phyloP scores from a whole-genome alignment of 164 flowering plant species.

The Vitis vinifera region DNA sequence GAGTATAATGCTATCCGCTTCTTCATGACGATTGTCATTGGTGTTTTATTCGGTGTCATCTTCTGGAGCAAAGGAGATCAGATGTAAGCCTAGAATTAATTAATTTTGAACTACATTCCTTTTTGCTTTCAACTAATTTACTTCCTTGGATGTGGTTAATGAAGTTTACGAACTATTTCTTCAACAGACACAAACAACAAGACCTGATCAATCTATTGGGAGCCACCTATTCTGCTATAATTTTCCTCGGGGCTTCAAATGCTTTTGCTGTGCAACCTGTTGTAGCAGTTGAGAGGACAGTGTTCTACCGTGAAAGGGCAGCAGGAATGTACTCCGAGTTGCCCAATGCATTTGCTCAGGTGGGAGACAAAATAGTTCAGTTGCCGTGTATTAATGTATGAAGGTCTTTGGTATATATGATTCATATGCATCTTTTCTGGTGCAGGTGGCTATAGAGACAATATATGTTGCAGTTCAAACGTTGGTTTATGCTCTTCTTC shows the following conservation, averaged over 20 bases:
- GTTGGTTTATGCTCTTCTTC: no score
- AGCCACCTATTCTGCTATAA: constrained; percentile 47
- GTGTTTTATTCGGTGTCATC: constrained; percentile 49
- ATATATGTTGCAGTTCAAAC: constrained; percentile 16
- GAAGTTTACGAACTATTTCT: not conserved
- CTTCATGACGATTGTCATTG: constrained; percentile 43
- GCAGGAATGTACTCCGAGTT: constrained; percentile 3
- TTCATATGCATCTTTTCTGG: no score
- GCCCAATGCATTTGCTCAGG: no score
- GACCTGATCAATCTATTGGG: constrained; percentile 57
- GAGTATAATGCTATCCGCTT: constrained; percentile 48
- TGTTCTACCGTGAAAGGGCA: no score
- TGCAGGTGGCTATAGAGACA: constrained; percentile 51
- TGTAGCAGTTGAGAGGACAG: no score
- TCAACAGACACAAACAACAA: constrained; percentile 46
- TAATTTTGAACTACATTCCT: not conserved
- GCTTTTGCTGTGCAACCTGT: constrained; percentile 9
- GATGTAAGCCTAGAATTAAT: constrained; percentile 30
- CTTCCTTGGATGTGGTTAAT: no score
- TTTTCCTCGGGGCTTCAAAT: constrained; percentile 55
- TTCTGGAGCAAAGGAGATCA: constrained; percentile 54
- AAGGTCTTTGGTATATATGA: no score
- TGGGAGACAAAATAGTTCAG: no score
- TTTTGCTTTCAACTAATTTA: not conserved
- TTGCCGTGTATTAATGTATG: no score